Base-by-base conservation (phyloP, 768 basidiomycete species). In the Naganishia vaughanmartiniae region DNA sequence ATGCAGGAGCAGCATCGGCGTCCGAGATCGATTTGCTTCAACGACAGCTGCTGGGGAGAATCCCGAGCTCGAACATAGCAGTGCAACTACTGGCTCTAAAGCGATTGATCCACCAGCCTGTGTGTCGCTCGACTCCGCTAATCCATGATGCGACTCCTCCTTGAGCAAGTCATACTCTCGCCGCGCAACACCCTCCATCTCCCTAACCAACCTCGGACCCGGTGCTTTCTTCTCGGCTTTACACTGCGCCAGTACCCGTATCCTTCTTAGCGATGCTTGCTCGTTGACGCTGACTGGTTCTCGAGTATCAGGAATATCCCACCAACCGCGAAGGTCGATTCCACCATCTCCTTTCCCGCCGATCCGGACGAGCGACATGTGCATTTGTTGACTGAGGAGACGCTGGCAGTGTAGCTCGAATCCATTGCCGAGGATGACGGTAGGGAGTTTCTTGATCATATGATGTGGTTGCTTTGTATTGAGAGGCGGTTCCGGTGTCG, bases 271-370 rank as follows among this genome's bases (percentile, higher is more conserved):
- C 21, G 73, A 45, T 21, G 28, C n/a, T 42, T 33, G 33, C 33
- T 54, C 12, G 63, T 21, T 36, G 24, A 19, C 57, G 33, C 21
- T 33, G 24, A 42, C 65, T 63, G 42, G 15, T 3, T 54, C 26
- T 67, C 34, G 30, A 34, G n/a, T 66, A 51, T 51, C 42, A 3
- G 90, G 92, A 4, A 95, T 82, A 89, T 89, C 92, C 93, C 93
- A 95, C 91, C 92, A 94, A 19, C 93, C 93, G 66, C 89, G 79
- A 26, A 95, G 84, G 80, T 96, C 93, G 53, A 96, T 83, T 0
- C 93, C 93, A 5, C 93, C 92, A 78, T 95, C 93, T n/a, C 87
- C 85, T 75, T 85, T 87, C n/a, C 93, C 92, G 4, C 93, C 93
- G 19, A 93, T 87, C 63, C 87, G 87, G 55, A 82, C 84, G 4